A percentile compares a stretch with the other conserved stretches of the same genome.
These are phyloP conservation scores for Penicillium capsulatum DNA, from an alignment of 2,329 filamentous ascomycete species.

Conservation along the genomic window DNA sequence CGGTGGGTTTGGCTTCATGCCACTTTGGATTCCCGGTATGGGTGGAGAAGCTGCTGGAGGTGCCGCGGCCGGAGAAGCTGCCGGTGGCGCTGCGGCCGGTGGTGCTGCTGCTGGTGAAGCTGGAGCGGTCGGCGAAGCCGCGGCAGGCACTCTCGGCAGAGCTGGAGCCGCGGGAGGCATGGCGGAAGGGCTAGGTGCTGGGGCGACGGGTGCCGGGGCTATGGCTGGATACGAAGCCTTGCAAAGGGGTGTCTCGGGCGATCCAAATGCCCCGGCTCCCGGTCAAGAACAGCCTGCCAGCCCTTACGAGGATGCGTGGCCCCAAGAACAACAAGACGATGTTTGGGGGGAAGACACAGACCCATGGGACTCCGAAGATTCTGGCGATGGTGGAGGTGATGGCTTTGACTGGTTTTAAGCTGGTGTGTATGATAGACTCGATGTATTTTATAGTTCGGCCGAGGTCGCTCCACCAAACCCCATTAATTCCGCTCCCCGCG, in stretches of 20 bases:
- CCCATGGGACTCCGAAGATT: slow-evolving; percentile 17
- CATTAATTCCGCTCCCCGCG: too few relatives aligned
- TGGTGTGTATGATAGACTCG: not conserved
- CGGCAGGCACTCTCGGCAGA: slow-evolving; percentile 4
- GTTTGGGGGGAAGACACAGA: slow-evolving; percentile 17
- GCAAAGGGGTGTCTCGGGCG: slow-evolving; percentile 48
- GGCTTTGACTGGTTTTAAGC: slow-evolving; percentile 27
- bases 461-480: too few relatives aligned
- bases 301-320: slow-evolving; percentile 28
- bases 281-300: slow-evolving; percentile 19
- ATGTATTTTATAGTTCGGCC: too few relatives aligned
- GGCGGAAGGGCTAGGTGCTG: slow-evolving; percentile 40
- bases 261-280: slow-evolving; percentile 15
- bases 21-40: slow-evolving; percentile 49
- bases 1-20: slow-evolving; percentile 49
- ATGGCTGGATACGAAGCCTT: slow-evolving; percentile 63
- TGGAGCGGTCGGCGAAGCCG: slow-evolving; percentile 35
- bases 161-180: slow-evolving; percentile 21
- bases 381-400: slow-evolving; percentile 24
- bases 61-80: slow-evolving; percentile 38
- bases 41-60: slow-evolving; percentile 41
- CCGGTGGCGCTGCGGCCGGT: slow-evolving; percentile 28
- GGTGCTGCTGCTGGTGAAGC: slow-evolving; percentile 39
- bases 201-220: slow-evolving; percentile 53
- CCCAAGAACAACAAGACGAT: slow-evolving; percentile 21